Conservation (phyloP, 495 filamentous ascomycete species). For the Staphylotrichum longicolle region DNA sequence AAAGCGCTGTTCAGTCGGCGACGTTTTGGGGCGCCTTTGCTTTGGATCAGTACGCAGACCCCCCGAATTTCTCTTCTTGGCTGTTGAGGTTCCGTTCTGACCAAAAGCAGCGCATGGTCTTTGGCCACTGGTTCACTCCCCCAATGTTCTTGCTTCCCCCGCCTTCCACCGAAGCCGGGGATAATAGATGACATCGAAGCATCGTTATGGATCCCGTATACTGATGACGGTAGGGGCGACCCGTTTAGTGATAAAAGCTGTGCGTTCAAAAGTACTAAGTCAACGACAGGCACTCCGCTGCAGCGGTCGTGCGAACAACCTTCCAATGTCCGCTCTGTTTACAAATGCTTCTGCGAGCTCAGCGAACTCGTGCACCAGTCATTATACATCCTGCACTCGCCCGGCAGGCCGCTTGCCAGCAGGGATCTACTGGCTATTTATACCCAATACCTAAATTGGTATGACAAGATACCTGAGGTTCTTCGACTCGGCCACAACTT, state of each 20-base stretch:
- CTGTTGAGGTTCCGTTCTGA: neutral
- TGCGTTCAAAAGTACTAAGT: conserved; percentile 22
- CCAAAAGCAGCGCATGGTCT: conserved; percentile 56
- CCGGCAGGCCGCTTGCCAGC: conserved; percentile 56
- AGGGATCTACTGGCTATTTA: conserved; percentile 56
- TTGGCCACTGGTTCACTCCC: conserved; percentile 61
- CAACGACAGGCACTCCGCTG: conserved; percentile 41
- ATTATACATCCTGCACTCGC: conserved; percentile 62
- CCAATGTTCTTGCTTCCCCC: conserved; percentile 57
- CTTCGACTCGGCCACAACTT: conserved; percentile 57
- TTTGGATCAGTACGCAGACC: conserved; percentile 59
- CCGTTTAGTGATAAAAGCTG: conserved; percentile 4
- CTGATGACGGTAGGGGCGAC: conserved; percentile 50
- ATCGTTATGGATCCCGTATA: conserved; percentile 57
- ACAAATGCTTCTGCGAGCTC: conserved; percentile 61
- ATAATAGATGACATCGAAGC: conserved; percentile 55
- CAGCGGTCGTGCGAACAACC: conserved; percentile 52
- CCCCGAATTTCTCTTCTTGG: conserved; percentile 2
- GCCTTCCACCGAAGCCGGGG: conserved; percentile 55
- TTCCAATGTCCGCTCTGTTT: conserved; percentile 56
- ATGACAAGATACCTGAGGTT: conserved; percentile 57
- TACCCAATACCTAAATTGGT: conserved; percentile 61
- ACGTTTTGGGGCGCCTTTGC: conserved; percentile 73
- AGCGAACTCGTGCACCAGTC: conserved; percentile 66
- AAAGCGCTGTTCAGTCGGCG: conserved; percentile 61